Conservation (phyloP, 306 rosid genomes). For the Potentilla sterilis region DNA sequence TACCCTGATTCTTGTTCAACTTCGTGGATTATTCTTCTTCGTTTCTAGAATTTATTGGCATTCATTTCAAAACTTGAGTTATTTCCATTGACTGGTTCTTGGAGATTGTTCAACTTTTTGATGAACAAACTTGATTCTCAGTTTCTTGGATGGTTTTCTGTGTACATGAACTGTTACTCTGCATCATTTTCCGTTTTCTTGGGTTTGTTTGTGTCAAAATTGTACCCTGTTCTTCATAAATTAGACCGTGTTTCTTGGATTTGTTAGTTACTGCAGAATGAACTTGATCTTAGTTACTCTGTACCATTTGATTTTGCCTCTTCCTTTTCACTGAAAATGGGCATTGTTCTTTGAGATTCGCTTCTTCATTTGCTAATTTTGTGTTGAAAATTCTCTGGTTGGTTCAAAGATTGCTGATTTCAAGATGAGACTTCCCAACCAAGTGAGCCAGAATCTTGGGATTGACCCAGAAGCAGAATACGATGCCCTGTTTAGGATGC, state of each 20-base stretch:
- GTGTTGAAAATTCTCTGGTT: background rate
- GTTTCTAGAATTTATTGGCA: too few relatives aligned
- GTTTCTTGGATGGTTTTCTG: too few relatives aligned
- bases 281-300: background rate
- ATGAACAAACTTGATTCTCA: too few relatives aligned
- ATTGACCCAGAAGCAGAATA: conserved; percentile 66
- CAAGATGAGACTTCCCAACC: conserved; percentile 75
- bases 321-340: background rate
- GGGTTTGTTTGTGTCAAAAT: background rate
- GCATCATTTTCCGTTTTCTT: background rate
- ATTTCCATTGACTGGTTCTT: too few relatives aligned
- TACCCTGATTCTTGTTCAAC: background rate
- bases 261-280: background rate
- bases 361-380: background rate
- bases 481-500: conserved; percentile 67
- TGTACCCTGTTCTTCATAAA: background rate
- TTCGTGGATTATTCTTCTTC: too few relatives aligned
- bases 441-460: conserved; percentile 65
- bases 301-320: too few relatives aligned
- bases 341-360: background rate
- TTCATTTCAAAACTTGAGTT: too few relatives aligned
- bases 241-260: background rate
- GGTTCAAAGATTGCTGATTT: conserved; percentile 59
- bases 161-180: background rate
- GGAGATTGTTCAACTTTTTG: too few relatives aligned